Evolutionary conservation across 257 asterid species (phyloP), one percentile per base, ranked within the genome.

Genomic region (Fraxinus quadrangulata): DNA sequence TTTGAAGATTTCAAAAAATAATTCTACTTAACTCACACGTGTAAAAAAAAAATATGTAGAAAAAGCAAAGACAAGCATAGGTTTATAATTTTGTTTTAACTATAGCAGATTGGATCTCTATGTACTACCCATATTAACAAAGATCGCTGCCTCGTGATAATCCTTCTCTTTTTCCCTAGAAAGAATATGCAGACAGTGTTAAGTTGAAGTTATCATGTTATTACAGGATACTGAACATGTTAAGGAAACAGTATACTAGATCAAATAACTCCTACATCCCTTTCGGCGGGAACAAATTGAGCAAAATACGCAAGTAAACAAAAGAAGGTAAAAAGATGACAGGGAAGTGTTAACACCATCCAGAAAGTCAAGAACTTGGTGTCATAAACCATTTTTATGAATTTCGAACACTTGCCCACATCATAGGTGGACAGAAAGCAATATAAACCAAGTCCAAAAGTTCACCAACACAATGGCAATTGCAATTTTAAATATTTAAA

Each of bases 261-360:
- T 40, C 65, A 23, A 59, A 47, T 71, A 76, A 47, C 69, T 51
- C 42, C 33, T 24, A 80, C 56, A 37, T 23, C 73, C 75, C 65
- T 72, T 65, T 66, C 30, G 13, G 45, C 37, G 68, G 33, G 14
- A 6, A 71, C 67, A 36, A 8, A 59, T 59, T 23, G 30, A 16
- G 54, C 13, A 17, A 24, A 63, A 30, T 67, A 26, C 47, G 4
- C 4, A 4, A 21, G 69, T 49, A 39, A 71, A 76, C 63, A 66
- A 56, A 54, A 14, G 28, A 39, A 73, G 21, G 66, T 36, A 37
- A 23, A 24, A 42, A 59, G 31, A 54, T n/a, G 49, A 54, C 3
- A 28, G 67, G 14, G 71, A 67, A 34, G 37, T 36, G 21, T 21
- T 37, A 37, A 67, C 16, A 17, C 66, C 33, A 36, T 5, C 34